Base-by-base conservation (phyloP, 2,329 filamentous ascomycete genomes). In the Plectosphaerella cucumerina region DNA sequence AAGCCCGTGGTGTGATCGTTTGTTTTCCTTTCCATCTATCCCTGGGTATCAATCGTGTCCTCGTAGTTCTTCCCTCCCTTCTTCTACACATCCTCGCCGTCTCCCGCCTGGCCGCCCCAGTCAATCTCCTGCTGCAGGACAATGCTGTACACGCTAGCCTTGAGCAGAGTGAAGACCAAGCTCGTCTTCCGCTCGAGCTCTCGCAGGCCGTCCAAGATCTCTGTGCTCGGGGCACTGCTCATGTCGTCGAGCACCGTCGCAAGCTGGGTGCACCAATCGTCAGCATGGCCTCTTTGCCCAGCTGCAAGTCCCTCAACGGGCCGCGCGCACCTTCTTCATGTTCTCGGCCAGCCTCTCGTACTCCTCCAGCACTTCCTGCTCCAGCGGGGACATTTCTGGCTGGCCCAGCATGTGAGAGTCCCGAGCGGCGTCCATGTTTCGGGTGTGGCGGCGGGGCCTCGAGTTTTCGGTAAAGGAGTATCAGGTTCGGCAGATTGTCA, bases 111-210 rank as follows among this genome's bases (percentile, higher is more conserved):
- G 58, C 77, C 77, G 46, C 82, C 87, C 70, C 86, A 89, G 56
- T 87, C 85, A 62, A 96, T 90, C 80, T 97, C 90, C 79, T 97
- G 93, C 80, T 99, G 93, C 74, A 99, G 70, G 55, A 99, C 92
- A 74, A 99, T 99, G 66, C 89, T 96, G 74, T 99, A 99, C 57
- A 99, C 94, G 69, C 93, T 97, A 17, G 94, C 93, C 76, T 99
- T 99, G 65, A 99, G 80, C 65, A 97, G 72, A 56, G 94, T 99
- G 70, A 96, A 97, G 20, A 97, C 93, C 50, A 96, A 76, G 59
- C 90, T 91, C 42, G 93, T 97, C 77, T 97, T 97, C 60, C 94
- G 80, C 76, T 99, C 94, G 50, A 99, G 76, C 42, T 92, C 86
- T 49, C 94, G 79, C 60, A 99, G 77, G 9, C 89, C 87, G 68